Base-by-base conservation (phyloP, 2,329 filamentous ascomycete genomes). In the Coniochaeta sp. region DNA sequence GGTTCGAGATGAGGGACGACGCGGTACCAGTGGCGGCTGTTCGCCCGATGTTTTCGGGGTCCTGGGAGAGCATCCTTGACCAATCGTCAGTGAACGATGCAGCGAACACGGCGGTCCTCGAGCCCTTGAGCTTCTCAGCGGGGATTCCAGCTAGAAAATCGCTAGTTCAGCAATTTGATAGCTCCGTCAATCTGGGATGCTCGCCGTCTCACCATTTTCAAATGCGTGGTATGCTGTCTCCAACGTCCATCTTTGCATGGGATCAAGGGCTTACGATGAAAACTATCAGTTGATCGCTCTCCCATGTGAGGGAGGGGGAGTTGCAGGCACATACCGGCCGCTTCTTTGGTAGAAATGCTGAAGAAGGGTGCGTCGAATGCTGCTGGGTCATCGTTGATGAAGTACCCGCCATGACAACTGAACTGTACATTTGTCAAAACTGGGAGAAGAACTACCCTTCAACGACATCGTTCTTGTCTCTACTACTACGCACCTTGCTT, bases 1-100 rank as follows among this genome's bases (percentile, higher is more conserved):
- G 70, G 61, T 78, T 78, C 0, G 75, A 70, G 22, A 74, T 69
- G 60, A 44, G 67, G n/a, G n/a, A n/a, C n/a, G n/a, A n/a, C n/a
- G n/a, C n/a, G n/a, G n/a, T n/a, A n/a, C n/a, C n/a, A n/a, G n/a
- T n/a, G n/a, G n/a, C n/a, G n/a, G n/a, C n/a, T n/a, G n/a, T n/a
- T n/a, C n/a, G n/a, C n/a, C n/a, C n/a, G n/a, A n/a, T n/a, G n/a
- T n/a, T n/a, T n/a, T n/a, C n/a, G n/a, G n/a, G n/a, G n/a, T n/a
- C n/a, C n/a, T n/a, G n/a, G n/a, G n/a, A n/a, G n/a, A n/a, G n/a
- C n/a, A n/a, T n/a, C n/a, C 17, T 16, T 60, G 30, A 44, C 68
- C 58, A 74, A 60, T 75, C 72, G 2, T 61, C 62, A 28, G 62
- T 66, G 30, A 69, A 68, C 66, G 0, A 68, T 68, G 6, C 65